phyloP scores from a whole-genome alignment of 192 early-diverging fungal species.

The Podila minutissima region DNA sequence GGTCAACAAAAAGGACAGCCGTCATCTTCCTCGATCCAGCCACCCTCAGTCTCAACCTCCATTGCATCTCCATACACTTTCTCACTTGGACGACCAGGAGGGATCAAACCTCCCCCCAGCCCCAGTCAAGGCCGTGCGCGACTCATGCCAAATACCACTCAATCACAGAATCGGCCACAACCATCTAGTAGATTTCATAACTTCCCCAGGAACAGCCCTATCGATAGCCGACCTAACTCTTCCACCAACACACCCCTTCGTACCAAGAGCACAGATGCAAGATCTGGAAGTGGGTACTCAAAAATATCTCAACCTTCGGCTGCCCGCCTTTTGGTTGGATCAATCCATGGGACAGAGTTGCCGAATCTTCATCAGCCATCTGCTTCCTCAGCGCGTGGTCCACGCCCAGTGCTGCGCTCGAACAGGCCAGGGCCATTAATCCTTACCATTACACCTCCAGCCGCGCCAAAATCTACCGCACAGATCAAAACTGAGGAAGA shows the following conservation, averaged over 20 bases:
- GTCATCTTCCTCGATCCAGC: background rate
- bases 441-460: background rate
- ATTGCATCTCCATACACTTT: background rate
- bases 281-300: too few species aligned
- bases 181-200: background rate
- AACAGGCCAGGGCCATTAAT: background rate
- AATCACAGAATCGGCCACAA: background rate
- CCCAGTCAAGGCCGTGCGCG: background rate
- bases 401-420: background rate
- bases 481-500: background rate
- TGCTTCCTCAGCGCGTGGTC: background rate
- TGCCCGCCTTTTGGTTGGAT: background rate
- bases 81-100: constrained; percentile 11
- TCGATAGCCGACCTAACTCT: background rate
- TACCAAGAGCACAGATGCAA: background rate
- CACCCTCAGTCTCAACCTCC: background rate
- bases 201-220: background rate
- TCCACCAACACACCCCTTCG: background rate
- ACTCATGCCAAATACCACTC: background rate
- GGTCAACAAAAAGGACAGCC: background rate
- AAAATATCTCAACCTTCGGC: background rate
- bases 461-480: background rate
- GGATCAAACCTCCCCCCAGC: background rate
- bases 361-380: background rate
- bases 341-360: background rate